A percentile compares a stretch with the other conserved stretches of the same genome.
Evolutionary conservation across 176 grass and related monocot genomes (phyloP).

Genomic region (Phyllostachys edulis): DNA sequence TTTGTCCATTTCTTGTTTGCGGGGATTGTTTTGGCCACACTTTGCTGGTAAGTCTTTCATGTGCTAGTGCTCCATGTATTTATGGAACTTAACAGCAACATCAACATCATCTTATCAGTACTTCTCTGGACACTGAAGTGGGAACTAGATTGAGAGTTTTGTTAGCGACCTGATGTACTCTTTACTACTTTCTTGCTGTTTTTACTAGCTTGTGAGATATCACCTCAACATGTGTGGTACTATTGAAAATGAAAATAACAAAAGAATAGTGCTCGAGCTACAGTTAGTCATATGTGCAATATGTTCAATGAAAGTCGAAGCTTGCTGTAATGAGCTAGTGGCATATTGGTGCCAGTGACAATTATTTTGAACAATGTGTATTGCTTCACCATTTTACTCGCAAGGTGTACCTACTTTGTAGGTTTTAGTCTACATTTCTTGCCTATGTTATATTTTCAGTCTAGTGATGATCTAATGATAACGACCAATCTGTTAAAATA

Average conservation of each 20-base stretch:
- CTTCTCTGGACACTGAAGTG: background rate
- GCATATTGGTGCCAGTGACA: background rate
- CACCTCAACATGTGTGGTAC: background rate
- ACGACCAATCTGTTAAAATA: background rate
- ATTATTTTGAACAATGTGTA: background rate
- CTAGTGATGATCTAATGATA: background rate
- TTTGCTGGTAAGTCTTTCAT: conserved; percentile 72
- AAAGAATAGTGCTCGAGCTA: background rate
- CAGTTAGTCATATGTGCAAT: background rate
- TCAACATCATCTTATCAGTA: background rate
- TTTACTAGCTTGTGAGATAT: background rate
- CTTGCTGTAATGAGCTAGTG: conserved; percentile 1
- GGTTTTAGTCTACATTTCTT: background rate
- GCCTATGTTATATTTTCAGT: background rate
- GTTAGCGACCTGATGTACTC: background rate
- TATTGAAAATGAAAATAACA: background rate
- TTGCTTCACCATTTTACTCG: conserved; percentile 1
- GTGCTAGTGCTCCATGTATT: background rate
- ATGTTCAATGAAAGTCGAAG: background rate
- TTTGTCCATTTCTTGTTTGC: conserved; percentile 84
- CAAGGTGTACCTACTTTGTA: background rate
- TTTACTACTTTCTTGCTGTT: background rate
- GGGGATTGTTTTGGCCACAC: conserved; percentile 79
- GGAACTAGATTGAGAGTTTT: background rate
- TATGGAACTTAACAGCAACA: background rate